phyloP scores from a whole-genome alignment of 116 monocot species.

The Cymodocea nodosa region DNA sequence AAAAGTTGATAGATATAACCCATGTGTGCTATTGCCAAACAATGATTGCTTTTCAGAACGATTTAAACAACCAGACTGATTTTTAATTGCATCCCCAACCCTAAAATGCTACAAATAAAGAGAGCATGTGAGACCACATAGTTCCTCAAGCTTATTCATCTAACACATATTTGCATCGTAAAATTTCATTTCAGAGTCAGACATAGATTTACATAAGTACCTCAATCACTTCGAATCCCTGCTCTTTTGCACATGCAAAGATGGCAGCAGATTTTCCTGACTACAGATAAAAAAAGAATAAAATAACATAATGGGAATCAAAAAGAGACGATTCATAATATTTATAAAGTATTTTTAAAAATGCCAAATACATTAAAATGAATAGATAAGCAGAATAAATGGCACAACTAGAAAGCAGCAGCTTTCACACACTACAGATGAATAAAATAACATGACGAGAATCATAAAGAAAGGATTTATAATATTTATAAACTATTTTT shows the following conservation, averaged over 20 bases:
- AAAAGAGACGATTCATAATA: neutral
- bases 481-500: neutral
- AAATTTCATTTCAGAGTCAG: neutral
- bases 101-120: neutral
- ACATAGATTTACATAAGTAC: slow-evolving; percentile 21
- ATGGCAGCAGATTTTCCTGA: slow-evolving; percentile 97
- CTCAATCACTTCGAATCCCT: slow-evolving; percentile 89
- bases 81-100: too few relatives aligned
- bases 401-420: slow-evolving; percentile 29
- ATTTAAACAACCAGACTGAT: neutral
- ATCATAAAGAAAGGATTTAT: neutral
- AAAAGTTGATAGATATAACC: neutral
- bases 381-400: too few relatives aligned
- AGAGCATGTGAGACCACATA: neutral
- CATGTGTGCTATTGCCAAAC: neutral
- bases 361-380: neutral
- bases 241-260: slow-evolving; percentile 93
- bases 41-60: neutral
- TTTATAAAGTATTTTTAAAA: neutral
- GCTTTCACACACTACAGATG: slow-evolving; percentile 82
- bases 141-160: neutral
- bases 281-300: slow-evolving; percentile 24
- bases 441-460: neutral
- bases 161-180: neutral
- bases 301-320: neutral